These are phyloP conservation scores for Podospora pseudocomata DNA, from an alignment of 495 filamentous ascomycete species.

Conservation along the genomic window DNA sequence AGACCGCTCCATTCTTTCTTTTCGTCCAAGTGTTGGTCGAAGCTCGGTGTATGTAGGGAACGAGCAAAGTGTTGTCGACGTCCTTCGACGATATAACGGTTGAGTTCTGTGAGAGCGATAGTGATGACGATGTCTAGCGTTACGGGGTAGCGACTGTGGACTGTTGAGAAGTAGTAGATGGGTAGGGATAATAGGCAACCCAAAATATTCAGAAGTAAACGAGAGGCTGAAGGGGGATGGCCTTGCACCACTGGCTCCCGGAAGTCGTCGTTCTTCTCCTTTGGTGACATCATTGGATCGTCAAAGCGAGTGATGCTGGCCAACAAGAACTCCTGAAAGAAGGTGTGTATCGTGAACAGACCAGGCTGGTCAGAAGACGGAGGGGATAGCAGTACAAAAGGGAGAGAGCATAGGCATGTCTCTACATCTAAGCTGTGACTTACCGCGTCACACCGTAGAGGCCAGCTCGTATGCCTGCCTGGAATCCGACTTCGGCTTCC, in stretches of 20 bases:
- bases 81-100: slow-evolving; percentile 15
- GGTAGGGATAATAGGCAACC: slow-evolving; percentile 13
- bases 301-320: background rate
- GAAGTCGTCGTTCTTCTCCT: slow-evolving; percentile 5
- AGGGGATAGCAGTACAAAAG: background rate
- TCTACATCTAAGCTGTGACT: background rate
- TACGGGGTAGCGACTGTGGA: slow-evolving; percentile 12
- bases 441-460: background rate
- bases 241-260: background rate
- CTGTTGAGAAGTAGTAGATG: slow-evolving; percentile 9
- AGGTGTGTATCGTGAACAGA: background rate
- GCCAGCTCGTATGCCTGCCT: background rate
- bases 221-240: slow-evolving; percentile 3
- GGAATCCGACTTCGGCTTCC: background rate
- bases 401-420: background rate
- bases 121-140: slow-evolving; percentile 16
- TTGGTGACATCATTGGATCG: background rate
- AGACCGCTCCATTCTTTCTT: background rate
- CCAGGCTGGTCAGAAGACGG: background rate
- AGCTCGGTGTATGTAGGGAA: background rate
- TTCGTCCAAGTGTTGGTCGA: background rate
- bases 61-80: background rate
- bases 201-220: slow-evolving; percentile 12
- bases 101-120: slow-evolving; percentile 17
- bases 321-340: background rate